Percentiles rank a stretch among this genome's conserved stretches.
Evolutionary conservation across 768 basidiomycete species (phyloP).

Genomic region (Cubamyces lactineus): DNA sequence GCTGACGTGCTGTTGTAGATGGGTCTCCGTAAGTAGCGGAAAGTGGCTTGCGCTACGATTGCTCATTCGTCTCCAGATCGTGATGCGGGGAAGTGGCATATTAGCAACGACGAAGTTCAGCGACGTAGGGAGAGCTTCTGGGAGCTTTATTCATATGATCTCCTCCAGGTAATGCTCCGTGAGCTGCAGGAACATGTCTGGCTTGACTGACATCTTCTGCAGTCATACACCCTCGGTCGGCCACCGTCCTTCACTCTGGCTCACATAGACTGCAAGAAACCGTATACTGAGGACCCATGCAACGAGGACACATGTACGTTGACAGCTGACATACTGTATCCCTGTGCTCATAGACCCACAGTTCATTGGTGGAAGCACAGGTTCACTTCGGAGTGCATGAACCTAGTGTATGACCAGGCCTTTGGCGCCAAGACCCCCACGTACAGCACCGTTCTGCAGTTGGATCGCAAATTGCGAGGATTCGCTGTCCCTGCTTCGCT

Average conservation of each 20-base stretch:
- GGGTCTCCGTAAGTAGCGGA: constrained; percentile 60
- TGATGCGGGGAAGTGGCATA: constrained; percentile 67
- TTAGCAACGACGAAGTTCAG: constrained; percentile 57
- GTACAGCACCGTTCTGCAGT: constrained; percentile 64
- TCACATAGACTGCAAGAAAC: constrained; percentile 60
- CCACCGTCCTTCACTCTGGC: constrained; percentile 64
- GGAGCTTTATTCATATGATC: constrained; percentile 69
- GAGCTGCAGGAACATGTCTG: neutral
- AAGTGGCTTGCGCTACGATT: neutral
- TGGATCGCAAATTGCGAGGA: constrained; percentile 64
- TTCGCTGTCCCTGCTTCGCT: constrained; percentile 68
- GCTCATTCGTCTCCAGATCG: constrained; percentile 48
- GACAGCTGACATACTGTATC: neutral
- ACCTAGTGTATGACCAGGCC: constrained; percentile 67
- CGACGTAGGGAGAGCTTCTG: constrained; percentile 65
- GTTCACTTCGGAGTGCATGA: constrained; percentile 64
- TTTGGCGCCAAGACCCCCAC: constrained; percentile 66
- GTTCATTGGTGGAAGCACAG: constrained; percentile 68
- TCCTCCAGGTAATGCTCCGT: constrained; percentile 56
- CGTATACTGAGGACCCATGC: constrained; percentile 46
- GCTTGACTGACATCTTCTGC: constrained; percentile 8
- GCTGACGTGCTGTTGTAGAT: constrained; percentile 43
- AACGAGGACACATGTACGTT: constrained; percentile 59
- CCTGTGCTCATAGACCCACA: constrained; percentile 40
- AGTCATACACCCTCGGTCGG: constrained; percentile 73